Evolutionary conservation across 1,139 yeast species (phyloP).

Genomic region (Debaryomyces psychrophilus): DNA sequence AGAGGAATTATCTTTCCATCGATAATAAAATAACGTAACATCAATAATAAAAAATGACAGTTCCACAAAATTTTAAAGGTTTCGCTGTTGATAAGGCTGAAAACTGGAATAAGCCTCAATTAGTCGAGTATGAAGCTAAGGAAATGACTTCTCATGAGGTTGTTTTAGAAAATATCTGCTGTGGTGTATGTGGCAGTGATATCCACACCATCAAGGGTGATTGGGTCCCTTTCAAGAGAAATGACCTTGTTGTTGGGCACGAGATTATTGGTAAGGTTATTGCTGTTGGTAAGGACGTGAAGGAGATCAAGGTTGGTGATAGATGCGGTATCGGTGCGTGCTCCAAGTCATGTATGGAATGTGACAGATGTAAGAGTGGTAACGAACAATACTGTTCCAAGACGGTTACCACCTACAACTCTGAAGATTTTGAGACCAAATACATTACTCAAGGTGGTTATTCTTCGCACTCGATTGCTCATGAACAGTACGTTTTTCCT

Average conservation of each 20-base stretch:
- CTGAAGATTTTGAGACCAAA: conserved; percentile 36
- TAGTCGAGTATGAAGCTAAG: conserved; percentile 44
- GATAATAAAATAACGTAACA: neutral
- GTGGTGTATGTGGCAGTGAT: conserved; percentile 70
- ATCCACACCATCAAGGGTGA: conserved; percentile 51
- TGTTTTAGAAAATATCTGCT: conserved; percentile 47
- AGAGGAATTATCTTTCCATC: too few species aligned
- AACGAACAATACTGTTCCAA: conserved; percentile 55
- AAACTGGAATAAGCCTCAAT: conserved; percentile 48
- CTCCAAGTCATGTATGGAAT: conserved; percentile 49
- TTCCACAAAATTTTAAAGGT: conserved; percentile 47
- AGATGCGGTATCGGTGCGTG: conserved; percentile 67
- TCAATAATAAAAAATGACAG: conserved; percentile 13
- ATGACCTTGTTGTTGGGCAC: conserved; percentile 45
- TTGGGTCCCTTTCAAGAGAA: conserved; percentile 35
- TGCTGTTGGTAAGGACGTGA: conserved; percentile 52
- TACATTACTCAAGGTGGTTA: conserved; percentile 62
- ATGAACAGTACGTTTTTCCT: conserved; percentile 55
- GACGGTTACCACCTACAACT: conserved; percentile 50
- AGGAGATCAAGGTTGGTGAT: conserved; percentile 54
- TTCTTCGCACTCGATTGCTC: conserved; percentile 57
- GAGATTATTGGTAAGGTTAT: conserved; percentile 61
- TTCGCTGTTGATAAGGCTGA: conserved; percentile 42
- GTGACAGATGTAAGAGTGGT: conserved; percentile 48
- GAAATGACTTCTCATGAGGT: conserved; percentile 43